Evolutionary conservation across 2,329 filamentous ascomycete genomes (phyloP).

Genomic region (Penicillium hordei): DNA sequence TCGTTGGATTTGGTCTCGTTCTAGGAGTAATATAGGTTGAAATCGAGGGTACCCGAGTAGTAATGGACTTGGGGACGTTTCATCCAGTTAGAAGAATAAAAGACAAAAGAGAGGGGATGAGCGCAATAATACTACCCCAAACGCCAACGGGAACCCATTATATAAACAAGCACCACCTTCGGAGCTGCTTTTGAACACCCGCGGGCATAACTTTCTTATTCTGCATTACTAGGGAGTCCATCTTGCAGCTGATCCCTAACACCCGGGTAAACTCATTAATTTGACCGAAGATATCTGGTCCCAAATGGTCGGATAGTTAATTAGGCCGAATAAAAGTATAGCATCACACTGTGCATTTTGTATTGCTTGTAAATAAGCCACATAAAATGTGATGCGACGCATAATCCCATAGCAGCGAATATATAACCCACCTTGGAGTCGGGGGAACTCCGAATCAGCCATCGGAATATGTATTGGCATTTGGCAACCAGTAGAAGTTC

Average conservation of each 20-base stretch:
- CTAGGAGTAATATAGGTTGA: neutral
- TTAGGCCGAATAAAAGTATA: neutral
- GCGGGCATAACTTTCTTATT: neutral
- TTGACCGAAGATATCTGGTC: neutral
- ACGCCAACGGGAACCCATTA: neutral
- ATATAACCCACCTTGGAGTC: neutral
- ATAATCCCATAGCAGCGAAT: neutral
- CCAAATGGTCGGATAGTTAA: neutral
- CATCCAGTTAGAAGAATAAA: neutral
- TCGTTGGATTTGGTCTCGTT: neutral
- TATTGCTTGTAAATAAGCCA: neutral
- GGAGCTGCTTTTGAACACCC: neutral
- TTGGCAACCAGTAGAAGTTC: neutral
- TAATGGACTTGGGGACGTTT: neutral
- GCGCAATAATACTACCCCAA: neutral
- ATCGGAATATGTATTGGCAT: neutral
- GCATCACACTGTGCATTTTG: neutral
- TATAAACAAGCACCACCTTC: neutral
- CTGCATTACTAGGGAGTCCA: neutral
- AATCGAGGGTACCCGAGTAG: neutral
- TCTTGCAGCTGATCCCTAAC: neutral
- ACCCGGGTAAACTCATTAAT: neutral
- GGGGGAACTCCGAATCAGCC: neutral
- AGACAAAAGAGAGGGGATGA: neutral
- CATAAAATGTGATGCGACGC: too few relatives aligned